Evolutionary conservation across 148 eudicot species (phyloP).

Genomic region (Gaultheria prostrata): DNA sequence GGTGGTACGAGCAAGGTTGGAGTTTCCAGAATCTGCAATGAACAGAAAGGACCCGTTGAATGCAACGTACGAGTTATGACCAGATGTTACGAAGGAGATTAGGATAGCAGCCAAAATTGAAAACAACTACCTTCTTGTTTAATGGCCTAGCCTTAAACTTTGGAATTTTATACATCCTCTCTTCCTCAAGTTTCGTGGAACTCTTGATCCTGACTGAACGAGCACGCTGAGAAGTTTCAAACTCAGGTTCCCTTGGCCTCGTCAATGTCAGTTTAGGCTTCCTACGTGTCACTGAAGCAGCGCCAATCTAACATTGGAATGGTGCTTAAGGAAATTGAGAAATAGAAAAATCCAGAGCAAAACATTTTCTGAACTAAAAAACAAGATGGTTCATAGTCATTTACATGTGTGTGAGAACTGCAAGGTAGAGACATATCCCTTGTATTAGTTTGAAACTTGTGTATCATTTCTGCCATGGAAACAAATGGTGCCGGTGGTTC

Average conservation of each 20-base stretch:
- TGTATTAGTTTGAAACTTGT: conserved; percentile 79
- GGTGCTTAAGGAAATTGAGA: conserved; percentile 1
- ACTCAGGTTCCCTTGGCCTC: conserved; percentile 86
- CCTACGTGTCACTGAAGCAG: conserved; percentile 33
- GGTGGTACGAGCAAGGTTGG: conserved; percentile 57
- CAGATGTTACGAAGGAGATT: background rate
- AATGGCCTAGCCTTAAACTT: conserved; percentile 85
- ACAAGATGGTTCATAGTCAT: conserved; percentile 11
- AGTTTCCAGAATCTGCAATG: conserved; percentile 68
- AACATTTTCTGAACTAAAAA: background rate
- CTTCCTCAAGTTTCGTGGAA: conserved; percentile 86
- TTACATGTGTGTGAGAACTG: conserved; percentile 14
- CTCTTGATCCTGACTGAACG: conserved; percentile 73
- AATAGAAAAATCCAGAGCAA: background rate
- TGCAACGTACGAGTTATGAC: background rate
- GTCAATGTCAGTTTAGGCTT: conserved; percentile 67
- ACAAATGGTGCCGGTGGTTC: conserved; percentile 71
- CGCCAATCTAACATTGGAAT: conserved; percentile 33
- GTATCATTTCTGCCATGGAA: conserved; percentile 90
- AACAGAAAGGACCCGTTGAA: conserved; percentile 8
- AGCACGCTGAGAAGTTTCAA: conserved; percentile 76
- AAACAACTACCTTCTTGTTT: conserved; percentile 60
- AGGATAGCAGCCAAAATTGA: background rate
- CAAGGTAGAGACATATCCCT: conserved; percentile 52
- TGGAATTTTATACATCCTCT: conserved; percentile 93